phyloP scores from a whole-genome alignment of 1,139 yeast species.

The Scheffersomyces segobiensis region DNA sequence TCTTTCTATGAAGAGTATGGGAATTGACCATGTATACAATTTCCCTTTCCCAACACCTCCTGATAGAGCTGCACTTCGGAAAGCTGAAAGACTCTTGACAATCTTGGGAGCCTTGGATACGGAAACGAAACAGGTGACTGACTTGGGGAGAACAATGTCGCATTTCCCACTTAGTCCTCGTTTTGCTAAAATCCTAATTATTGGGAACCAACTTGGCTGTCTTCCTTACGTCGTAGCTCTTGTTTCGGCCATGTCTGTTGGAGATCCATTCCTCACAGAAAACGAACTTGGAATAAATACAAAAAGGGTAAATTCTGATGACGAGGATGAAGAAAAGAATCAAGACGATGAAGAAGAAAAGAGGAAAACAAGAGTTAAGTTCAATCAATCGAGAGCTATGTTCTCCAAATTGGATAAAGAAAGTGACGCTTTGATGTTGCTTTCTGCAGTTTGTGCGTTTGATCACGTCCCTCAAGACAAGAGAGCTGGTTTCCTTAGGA shows the following conservation, averaged over 20 bases:
- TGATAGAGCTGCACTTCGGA: conserved; percentile 55
- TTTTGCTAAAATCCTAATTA: conserved; percentile 83
- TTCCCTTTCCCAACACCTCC: conserved; percentile 99
- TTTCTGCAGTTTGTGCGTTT: conserved; percentile 86
- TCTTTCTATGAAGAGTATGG: conserved; percentile 94
- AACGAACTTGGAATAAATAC: conserved; percentile 60
- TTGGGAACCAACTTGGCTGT: conserved; percentile 86
- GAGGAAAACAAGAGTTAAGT: conserved; percentile 49
- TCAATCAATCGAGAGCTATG: conserved; percentile 53
- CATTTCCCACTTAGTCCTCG: conserved; percentile 92
- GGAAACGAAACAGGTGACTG: conserved; percentile 55
- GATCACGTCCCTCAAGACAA: conserved; percentile 66
- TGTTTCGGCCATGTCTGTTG: conserved; percentile 91
- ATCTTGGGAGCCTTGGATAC: conserved; percentile 78
- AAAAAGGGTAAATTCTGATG: conserved; percentile 14
- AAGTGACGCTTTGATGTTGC: conserved; percentile 72
- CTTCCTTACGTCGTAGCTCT: conserved; percentile 84
- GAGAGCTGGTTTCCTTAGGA: conserved; percentile 47
- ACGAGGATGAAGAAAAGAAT: conserved; percentile 23
- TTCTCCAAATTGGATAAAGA: conserved; percentile 68
- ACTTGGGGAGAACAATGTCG: conserved; percentile 83
- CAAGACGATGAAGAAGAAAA: conserved; percentile 38
- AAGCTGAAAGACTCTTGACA: conserved; percentile 68
- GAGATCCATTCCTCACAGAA: conserved; percentile 83
- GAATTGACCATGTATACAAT: conserved; percentile 83